Evolutionary conservation across 805 yeast species (phyloP).

Genomic region (Candida montana): DNA sequence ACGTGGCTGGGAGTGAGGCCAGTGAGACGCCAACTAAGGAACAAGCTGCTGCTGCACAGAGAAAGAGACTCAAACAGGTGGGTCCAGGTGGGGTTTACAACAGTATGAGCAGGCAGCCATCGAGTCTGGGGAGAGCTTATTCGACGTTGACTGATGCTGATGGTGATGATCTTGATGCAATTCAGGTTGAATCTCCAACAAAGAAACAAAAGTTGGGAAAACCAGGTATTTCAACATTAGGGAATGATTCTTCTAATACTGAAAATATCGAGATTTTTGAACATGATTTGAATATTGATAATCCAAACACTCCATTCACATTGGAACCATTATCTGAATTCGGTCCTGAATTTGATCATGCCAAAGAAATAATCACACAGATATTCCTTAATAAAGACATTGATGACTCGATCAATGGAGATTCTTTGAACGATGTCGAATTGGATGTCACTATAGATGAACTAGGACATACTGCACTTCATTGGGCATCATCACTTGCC

Average conservation of each 20-base stretch:
- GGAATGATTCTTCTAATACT: background rate
- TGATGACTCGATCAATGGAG: constrained; percentile 27
- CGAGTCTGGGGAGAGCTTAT: constrained; percentile 19
- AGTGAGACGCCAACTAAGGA: constrained; percentile 44
- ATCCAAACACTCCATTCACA: constrained; percentile 44
- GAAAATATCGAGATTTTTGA: constrained; percentile 25
- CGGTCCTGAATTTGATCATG: constrained; percentile 31
- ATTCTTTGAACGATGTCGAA: constrained; percentile 34
- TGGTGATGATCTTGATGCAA: constrained; percentile 15
- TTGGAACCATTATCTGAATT: constrained; percentile 38
- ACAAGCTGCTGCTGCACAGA: constrained; percentile 36
- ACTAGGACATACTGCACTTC: constrained; percentile 88
- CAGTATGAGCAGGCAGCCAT: constrained; percentile 20
- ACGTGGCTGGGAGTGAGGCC: constrained; percentile 30
- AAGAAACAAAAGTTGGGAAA: constrained; percentile 27
- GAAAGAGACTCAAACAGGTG: constrained; percentile 25
- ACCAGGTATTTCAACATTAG: too few species aligned
- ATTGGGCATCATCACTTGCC: constrained; percentile 94
- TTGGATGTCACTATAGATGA: constrained; percentile 89
- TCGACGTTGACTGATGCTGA: constrained; percentile 31
- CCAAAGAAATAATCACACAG: constrained; percentile 43
- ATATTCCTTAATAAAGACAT: constrained; percentile 42
- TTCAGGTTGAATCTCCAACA: constrained; percentile 30
- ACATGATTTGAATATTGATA: constrained; percentile 33
- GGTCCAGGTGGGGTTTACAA: constrained; percentile 15